Percentiles rank a stretch among this genome's conserved stretches.
phyloP scores from a whole-genome alignment of 352 stramenopile genomes.

The Thraustotheca clavata region DNA sequence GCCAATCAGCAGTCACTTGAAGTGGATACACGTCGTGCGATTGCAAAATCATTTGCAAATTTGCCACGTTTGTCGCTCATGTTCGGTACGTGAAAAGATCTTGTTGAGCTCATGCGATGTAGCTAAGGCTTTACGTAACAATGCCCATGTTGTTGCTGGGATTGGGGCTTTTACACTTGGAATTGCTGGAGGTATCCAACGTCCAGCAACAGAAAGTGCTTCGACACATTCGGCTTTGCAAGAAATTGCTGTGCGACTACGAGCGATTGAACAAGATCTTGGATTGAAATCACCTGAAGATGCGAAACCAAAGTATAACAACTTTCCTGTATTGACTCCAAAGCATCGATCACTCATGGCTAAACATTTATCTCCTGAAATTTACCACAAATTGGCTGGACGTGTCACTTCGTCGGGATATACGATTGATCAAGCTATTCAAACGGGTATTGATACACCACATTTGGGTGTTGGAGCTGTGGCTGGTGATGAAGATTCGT shows the following conservation, averaged over 20 bases:
- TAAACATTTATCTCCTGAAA: conserved; percentile 63
- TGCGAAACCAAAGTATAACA: conserved; percentile 21
- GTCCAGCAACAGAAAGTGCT: conserved; percentile 36
- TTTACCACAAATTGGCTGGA: conserved; percentile 63
- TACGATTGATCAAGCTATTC: conserved; percentile 77
- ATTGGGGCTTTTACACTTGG: conserved; percentile 47
- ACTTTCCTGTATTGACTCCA: conserved; percentile 36
- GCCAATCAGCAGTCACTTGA: too few relatives aligned
- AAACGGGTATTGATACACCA: conserved; percentile 57
- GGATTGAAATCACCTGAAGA: conserved; percentile 29
- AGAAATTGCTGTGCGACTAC: conserved; percentile 55
- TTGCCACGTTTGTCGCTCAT: not conserved
- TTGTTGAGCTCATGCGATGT: not conserved
- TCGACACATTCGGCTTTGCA: conserved; percentile 51
- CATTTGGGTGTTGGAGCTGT: conserved; percentile 66
- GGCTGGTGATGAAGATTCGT: conserved; percentile 78
- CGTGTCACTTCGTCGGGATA: conserved; percentile 56
- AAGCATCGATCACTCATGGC: conserved; percentile 68
- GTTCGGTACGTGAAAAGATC: conserved; percentile 13
- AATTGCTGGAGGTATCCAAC: conserved; percentile 37
- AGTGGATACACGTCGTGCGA: too few relatives aligned
- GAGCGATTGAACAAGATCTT: conserved; percentile 54
- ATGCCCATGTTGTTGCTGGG: conserved; percentile 43
- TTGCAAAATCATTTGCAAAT: not conserved
- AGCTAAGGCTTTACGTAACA: conserved; percentile 25